These are phyloP conservation scores for Acidiella bohemica DNA, from an alignment of 495 filamentous ascomycete species.

Conservation along the genomic window DNA sequence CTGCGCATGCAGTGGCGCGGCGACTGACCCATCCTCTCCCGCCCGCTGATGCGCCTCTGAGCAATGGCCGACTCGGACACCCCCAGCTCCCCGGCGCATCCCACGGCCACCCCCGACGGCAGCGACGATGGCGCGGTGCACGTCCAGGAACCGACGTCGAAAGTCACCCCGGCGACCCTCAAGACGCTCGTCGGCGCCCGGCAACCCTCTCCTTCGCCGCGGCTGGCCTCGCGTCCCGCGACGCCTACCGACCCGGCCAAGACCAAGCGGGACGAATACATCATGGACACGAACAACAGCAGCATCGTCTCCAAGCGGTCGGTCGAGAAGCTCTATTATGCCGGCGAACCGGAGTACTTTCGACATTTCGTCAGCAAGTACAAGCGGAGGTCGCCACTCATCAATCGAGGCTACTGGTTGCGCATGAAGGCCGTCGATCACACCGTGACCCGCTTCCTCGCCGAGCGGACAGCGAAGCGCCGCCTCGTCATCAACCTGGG, in stretches of 20 bases:
- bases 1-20: too few species aligned
- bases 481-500: conserved; percentile 78
- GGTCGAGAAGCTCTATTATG: conserved; percentile 70
- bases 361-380: conserved; percentile 76
- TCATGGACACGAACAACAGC: conserved; percentile 66
- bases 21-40: too few species aligned
- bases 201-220: too few species aligned
- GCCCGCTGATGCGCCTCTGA: too few species aligned
- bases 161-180: too few species aligned
- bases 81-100: not conserved
- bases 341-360: conserved; percentile 62
- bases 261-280: conserved; percentile 18
- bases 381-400: conserved; percentile 63
- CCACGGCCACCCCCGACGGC: conserved; percentile 1
- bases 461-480: conserved; percentile 40
- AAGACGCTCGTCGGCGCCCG: too few species aligned
- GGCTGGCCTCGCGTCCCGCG: too few species aligned
- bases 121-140: not conserved
- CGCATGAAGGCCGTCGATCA: conserved; percentile 69
- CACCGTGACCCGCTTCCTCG: conserved; percentile 55
- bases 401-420: conserved; percentile 80
- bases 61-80: not conserved
- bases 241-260: conserved; percentile 8
- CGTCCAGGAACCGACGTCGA: too few species aligned
- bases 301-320: conserved; percentile 83